Conservation (phyloP, 2,329 filamentous ascomycete genomes). For the Acrocalymma vagum region DNA sequence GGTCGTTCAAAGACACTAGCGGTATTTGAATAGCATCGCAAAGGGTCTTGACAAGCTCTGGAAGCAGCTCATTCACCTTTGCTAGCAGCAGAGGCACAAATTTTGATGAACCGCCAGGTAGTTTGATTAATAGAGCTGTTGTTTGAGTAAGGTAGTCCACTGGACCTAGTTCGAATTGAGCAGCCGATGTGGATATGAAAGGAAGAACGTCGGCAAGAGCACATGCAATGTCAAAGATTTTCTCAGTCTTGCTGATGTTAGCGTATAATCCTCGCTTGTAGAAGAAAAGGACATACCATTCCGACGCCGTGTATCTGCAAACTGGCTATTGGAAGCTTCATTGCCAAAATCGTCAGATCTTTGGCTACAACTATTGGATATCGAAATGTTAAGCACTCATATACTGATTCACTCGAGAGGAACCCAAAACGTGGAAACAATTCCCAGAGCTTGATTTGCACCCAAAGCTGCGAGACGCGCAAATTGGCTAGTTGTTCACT, state of each 20-base stretch:
- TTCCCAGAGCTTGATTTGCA: conserved; percentile 71
- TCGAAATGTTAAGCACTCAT: conserved; percentile 67
- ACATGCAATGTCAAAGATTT: conserved; percentile 40
- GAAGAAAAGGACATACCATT: conserved; percentile 23
- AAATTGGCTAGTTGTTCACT: conserved; percentile 66
- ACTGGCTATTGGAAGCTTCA: conserved; percentile 29
- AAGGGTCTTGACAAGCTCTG: conserved; percentile 24
- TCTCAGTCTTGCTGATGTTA: conserved; percentile 31
- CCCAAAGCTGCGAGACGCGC: conserved; percentile 69
- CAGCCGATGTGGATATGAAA: conserved; percentile 22
- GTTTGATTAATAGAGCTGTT: conserved; percentile 24
- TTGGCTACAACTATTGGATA: conserved; percentile 70
- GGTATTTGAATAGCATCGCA: conserved; percentile 24
- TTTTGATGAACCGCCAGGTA: conserved; percentile 31
- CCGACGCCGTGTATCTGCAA: conserved; percentile 37
- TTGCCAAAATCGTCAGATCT: conserved; percentile 61
- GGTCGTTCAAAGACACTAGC: conserved; percentile 12
- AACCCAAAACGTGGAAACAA: conserved; percentile 65
- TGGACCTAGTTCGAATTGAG: conserved; percentile 24
- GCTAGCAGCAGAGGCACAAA: conserved; percentile 35
- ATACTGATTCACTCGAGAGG: conserved; percentile 55
- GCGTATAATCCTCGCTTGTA: background rate
- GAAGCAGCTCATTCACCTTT: conserved; percentile 35
- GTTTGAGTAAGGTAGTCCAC: conserved; percentile 28
- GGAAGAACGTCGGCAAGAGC: conserved; percentile 36